phyloP scores from a whole-genome alignment of 768 basidiomycete genomes.

The Termitomyces sp. region DNA sequence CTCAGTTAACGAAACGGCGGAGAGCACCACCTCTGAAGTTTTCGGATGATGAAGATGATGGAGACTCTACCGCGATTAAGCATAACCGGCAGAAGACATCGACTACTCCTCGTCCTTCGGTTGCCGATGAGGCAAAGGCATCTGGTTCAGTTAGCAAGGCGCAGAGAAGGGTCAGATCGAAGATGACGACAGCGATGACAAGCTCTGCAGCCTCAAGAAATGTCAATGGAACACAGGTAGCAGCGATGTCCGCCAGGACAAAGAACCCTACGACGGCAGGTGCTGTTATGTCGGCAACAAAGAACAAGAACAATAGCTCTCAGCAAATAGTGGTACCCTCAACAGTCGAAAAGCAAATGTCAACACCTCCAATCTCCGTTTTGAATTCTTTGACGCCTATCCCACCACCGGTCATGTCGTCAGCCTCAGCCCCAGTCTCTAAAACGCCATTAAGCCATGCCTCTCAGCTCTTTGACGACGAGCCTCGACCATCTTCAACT shows the following conservation, averaged over 20 bases:
- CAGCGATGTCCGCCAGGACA: background rate
- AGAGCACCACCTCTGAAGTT: background rate
- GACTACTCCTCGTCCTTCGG: background rate
- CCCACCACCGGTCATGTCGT: too few relatives aligned
- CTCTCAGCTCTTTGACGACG: background rate
- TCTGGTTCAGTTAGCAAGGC: slow-evolving; percentile 2
- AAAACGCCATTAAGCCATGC: background rate
- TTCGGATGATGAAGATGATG: slow-evolving; percentile 1
- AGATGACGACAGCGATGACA: background rate
- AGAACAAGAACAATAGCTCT: background rate
- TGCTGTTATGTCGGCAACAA: background rate
- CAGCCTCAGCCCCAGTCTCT: background rate
- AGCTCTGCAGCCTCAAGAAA: background rate
- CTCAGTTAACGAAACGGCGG: background rate
- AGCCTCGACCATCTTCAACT: background rate
- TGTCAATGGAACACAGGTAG: background rate
- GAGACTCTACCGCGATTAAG: background rate
- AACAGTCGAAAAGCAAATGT: background rate
- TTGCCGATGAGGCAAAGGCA: background rate
- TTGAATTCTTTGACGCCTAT: background rate
- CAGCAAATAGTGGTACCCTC: background rate
- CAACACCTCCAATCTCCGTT: background rate
- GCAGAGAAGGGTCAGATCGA: background rate
- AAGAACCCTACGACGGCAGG: slow-evolving; percentile 4
- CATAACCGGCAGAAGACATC: background rate